phyloP scores from a whole-genome alignment of 2,329 filamentous ascomycete genomes.

The Tolypocladium endophyticum region DNA sequence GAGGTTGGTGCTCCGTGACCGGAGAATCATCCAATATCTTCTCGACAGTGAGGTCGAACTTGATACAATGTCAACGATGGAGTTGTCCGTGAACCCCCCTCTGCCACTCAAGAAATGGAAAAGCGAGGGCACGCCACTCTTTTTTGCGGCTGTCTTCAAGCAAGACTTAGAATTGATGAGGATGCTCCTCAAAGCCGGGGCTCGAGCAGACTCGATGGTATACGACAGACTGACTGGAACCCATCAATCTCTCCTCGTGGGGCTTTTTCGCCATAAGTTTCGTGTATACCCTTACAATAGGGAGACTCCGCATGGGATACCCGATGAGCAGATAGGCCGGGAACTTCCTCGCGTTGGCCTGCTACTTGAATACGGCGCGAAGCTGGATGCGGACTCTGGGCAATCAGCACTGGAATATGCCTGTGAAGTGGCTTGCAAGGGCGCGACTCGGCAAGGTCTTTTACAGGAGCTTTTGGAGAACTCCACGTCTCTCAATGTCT shows the following conservation, averaged over 20 bases:
- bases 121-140: not conserved
- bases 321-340: rapidly evolving
- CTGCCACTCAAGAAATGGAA: not conserved
- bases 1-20: not conserved
- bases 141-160: not conserved
- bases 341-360: not conserved
- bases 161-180: not conserved
- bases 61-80: not conserved
- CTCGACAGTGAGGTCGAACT: not conserved
- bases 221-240: not conserved
- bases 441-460: not conserved
- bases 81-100: not conserved
- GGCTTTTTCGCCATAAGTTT: not conserved
- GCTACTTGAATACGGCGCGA: not conserved
- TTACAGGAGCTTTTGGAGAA: not conserved
- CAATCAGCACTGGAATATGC: not conserved
- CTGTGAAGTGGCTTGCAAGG: not conserved
- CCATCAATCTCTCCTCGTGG: not conserved
- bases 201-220: not conserved
- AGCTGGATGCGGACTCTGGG: not conserved
- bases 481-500: not conserved
- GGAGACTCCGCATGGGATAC: not conserved
- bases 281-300: not conserved
- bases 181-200: not conserved
- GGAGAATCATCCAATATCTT: not conserved